Evolutionary conservation across 2,329 filamentous ascomycete genomes (phyloP).

Genomic region (Ceratocystis variospora): DNA sequence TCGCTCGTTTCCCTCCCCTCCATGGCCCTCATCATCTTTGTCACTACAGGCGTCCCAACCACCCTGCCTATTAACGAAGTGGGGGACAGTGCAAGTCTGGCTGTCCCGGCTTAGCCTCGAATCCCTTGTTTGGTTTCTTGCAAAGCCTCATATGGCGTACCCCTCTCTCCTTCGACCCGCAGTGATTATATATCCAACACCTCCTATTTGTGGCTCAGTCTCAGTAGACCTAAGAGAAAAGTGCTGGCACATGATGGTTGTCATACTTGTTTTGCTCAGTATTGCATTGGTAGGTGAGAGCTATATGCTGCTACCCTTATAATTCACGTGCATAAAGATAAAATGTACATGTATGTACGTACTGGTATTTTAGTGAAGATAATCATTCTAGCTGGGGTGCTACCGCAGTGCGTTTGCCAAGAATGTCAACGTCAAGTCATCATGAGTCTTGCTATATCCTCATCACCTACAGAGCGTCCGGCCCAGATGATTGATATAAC

Average conservation of each 20-base stretch:
- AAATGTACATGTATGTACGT: not conserved
- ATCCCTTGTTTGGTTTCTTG: not conserved
- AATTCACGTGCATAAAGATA: not conserved
- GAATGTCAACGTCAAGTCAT: not conserved
- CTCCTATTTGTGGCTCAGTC: not conserved
- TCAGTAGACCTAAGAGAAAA: not conserved
- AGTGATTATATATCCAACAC: slow-evolving; percentile 6
- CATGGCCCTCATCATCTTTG: not conserved
- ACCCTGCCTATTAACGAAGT: not conserved
- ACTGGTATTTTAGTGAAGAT: not conserved
- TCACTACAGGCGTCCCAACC: not conserved
- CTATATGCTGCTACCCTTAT: not conserved
- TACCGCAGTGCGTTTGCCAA: too few relatives aligned
- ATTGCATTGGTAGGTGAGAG: not conserved
- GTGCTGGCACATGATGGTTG: not conserved
- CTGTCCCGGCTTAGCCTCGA: not conserved
- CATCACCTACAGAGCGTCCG: not conserved
- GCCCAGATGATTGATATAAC: too few relatives aligned
- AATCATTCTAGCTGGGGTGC: not conserved
- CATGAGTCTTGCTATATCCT: not conserved
- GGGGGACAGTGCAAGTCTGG: not conserved
- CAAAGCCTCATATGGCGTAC: not conserved
- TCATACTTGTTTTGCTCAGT: not conserved
- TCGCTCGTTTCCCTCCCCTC: not conserved
- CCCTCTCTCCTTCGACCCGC: not conserved